phyloP scores from a whole-genome alignment of 1,284 basidiomycete genomes.

The Fomitopsis palustris region DNA sequence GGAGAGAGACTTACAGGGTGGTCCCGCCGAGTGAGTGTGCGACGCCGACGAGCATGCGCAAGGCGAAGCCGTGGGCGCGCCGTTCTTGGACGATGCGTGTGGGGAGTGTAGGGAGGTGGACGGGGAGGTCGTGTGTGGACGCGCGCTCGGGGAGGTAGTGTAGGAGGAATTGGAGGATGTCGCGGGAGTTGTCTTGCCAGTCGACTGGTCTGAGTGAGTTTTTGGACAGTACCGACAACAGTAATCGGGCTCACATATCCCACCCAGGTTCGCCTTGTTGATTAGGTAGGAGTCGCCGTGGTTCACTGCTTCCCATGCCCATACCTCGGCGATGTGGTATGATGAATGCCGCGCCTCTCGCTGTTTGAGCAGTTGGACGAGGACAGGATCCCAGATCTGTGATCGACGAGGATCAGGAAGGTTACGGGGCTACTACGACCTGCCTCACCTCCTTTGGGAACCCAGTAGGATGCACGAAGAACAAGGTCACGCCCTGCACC shows the following conservation, averaged over 20 bases:
- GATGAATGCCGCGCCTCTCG: constrained; percentile 7
- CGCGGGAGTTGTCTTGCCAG: constrained; percentile 49
- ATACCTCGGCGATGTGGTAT: constrained; percentile 47
- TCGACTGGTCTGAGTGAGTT: constrained; percentile 30
- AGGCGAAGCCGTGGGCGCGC: constrained; percentile 38
- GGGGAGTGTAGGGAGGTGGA: constrained; percentile 46
- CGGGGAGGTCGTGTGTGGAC: constrained; percentile 35
- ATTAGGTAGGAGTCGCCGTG: constrained; percentile 52
- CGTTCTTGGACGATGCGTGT: constrained; percentile 38
- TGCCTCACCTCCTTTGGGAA: constrained; percentile 32
- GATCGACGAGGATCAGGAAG: constrained; percentile 43
- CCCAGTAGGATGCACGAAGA: constrained; percentile 33
- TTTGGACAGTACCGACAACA: not conserved
- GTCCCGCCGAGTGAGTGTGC: constrained; percentile 86
- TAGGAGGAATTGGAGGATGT: constrained; percentile 46
- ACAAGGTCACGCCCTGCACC: constrained; percentile 33
- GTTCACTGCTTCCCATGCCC: constrained; percentile 52
- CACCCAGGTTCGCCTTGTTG: constrained; percentile 44
- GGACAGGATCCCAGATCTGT: constrained; percentile 32
- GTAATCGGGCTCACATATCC: constrained; percentile 35
- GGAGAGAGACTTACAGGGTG: constrained; percentile 49
- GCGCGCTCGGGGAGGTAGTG: constrained; percentile 35
- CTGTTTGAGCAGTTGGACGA: constrained; percentile 22
- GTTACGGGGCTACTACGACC: constrained; percentile 48
- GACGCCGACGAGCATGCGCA: constrained; percentile 55